These are phyloP conservation scores for Colletotrichum sp. DNA, from an alignment of 2,329 filamentous ascomycete genomes.

Conservation along the genomic window DNA sequence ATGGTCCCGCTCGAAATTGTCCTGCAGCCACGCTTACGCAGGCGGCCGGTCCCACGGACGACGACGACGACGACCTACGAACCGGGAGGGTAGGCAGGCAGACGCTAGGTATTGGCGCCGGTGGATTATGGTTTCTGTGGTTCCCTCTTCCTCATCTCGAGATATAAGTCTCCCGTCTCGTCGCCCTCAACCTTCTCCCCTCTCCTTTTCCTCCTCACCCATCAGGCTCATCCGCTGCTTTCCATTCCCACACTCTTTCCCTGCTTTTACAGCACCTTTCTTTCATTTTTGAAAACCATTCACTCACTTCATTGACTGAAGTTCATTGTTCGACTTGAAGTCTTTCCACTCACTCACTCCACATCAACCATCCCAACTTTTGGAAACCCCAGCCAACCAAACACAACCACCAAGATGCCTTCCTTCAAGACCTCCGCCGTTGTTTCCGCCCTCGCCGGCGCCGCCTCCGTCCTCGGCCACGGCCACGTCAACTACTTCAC, in stretches of 20 bases:
- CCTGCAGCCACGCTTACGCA: not conserved
- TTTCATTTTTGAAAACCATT: slow-evolving; percentile 12
- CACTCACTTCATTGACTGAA: slow-evolving; percentile 23
- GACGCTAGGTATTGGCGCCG: not conserved
- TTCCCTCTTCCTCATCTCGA: slow-evolving; percentile 1
- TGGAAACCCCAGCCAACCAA: not conserved
- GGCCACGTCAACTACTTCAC: slow-evolving; percentile 34
- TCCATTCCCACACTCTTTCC: slow-evolving; percentile 21
- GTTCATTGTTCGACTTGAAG: slow-evolving; percentile 20
- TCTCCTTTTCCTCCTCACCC: not conserved
- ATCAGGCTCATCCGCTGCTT: slow-evolving; percentile 16
- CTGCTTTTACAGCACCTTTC: slow-evolving; percentile 18
- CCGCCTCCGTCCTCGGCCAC: slow-evolving; percentile 31
- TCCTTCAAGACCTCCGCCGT: slow-evolving; percentile 23
- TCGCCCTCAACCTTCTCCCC: not conserved
- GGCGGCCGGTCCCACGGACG: not conserved
- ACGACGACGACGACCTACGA: not conserved
- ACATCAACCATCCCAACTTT: slow-evolving; percentile 2
- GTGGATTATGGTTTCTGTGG: not conserved
- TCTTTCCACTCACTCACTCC: not conserved
- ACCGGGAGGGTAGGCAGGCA: not conserved
- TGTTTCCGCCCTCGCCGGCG: slow-evolving; percentile 26
- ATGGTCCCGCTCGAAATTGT: slow-evolving; percentile 13
- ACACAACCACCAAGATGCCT: slow-evolving; percentile 24
- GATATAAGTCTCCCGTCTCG: slow-evolving; percentile 17